Evolutionary conservation across 768 basidiomycete species (phyloP).

Genomic region (Leccinum subgranulosum): DNA sequence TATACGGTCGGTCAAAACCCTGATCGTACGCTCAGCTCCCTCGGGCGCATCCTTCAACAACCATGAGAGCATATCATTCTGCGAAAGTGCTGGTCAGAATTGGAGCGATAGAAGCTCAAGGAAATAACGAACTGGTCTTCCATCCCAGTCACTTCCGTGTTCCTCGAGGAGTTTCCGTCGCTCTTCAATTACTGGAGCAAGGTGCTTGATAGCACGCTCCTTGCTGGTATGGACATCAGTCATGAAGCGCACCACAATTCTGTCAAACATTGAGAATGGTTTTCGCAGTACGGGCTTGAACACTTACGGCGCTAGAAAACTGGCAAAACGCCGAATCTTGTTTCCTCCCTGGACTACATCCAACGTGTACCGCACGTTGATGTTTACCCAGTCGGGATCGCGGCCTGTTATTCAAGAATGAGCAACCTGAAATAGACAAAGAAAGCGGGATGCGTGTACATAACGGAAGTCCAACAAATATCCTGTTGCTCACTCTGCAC

Average conservation of each 20-base stretch:
- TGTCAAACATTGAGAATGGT: not conserved
- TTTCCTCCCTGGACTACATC: not conserved
- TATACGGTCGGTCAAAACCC: not conserved
- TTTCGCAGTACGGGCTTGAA: not conserved
- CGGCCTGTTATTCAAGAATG: not conserved
- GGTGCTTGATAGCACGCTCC: not conserved
- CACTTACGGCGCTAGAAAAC: not conserved
- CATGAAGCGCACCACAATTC: not conserved
- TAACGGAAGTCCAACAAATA: not conserved
- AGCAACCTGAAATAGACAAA: not conserved
- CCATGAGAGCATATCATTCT: not conserved
- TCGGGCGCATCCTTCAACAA: not conserved
- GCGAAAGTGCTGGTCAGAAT: not conserved
- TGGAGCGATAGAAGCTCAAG: not conserved
- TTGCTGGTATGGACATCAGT: not conserved
- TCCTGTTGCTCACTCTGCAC: not conserved
- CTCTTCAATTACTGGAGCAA: slow-evolving; percentile 4
- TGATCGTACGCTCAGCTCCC: not conserved
- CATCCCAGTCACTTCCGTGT: not conserved
- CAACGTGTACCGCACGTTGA: not conserved
- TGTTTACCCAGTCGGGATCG: slow-evolving; percentile 2
- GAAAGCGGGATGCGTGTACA: not conserved
- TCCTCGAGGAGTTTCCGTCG: not conserved
- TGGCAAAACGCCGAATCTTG: not conserved
- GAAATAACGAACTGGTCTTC: not conserved